A percentile compares a stretch with the other conserved stretches of the same genome.
These are phyloP conservation scores for Suhomyces atakaporum DNA, from an alignment of 1,139 yeast genomes.

Conservation along the genomic window DNA sequence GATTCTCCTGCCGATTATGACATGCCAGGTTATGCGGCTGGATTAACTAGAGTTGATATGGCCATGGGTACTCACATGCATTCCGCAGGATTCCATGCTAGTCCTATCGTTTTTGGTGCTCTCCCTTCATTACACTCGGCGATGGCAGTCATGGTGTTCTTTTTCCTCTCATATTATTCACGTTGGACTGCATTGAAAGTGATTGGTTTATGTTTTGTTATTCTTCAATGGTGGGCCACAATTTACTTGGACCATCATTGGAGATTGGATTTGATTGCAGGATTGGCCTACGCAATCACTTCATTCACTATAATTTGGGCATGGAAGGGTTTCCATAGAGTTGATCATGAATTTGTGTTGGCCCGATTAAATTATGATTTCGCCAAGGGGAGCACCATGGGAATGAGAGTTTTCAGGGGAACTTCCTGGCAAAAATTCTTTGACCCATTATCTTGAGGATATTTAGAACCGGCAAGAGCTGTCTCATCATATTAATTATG, in stretches of 20 bases:
- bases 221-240: constrained; percentile 74
- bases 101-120: constrained; percentile 73
- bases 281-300: constrained; percentile 51
- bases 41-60: constrained; percentile 62
- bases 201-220: constrained; percentile 39
- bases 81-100: constrained; percentile 62
- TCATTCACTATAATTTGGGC: constrained; percentile 39
- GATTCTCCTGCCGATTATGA: constrained; percentile 56
- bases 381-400: constrained; percentile 50
- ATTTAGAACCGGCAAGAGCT: no score
- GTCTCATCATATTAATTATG: no score
- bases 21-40: constrained; percentile 71
- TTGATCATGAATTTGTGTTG: constrained; percentile 29
- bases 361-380: constrained; percentile 37
- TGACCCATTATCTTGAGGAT: constrained; percentile 46
- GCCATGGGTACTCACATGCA: constrained; percentile 64
- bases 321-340: constrained; percentile 23
- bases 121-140: constrained; percentile 69
- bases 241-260: constrained; percentile 74
- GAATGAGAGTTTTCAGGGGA: constrained; percentile 58
- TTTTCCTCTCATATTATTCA: constrained; percentile 46
- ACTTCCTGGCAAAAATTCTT: constrained; percentile 50
- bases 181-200: constrained; percentile 39
- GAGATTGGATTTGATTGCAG: constrained; percentile 59
- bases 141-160: constrained; percentile 56